Percentiles rank a stretch among this genome's conserved stretches.
These are phyloP conservation scores for Gypsophila paniculata DNA, from an alignment of 179 eudicot genomes.

Conservation along the genomic window DNA sequence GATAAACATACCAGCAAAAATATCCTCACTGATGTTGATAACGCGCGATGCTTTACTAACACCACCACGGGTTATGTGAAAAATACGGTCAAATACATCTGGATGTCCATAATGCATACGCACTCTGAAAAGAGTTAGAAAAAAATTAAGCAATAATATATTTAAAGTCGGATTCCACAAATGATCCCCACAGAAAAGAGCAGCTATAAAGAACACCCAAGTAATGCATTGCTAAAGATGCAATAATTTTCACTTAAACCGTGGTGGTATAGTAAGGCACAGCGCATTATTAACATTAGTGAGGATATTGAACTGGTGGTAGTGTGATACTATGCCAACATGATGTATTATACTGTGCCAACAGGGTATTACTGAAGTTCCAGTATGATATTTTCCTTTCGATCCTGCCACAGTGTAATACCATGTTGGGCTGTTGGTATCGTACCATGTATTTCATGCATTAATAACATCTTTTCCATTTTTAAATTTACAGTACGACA, in stretches of 20 bases:
- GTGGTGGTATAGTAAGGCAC: too few relatives aligned
- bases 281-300: too few relatives aligned
- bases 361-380: too few relatives aligned
- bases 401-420: neutral
- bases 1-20: conserved; percentile 62
- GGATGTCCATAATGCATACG: conserved; percentile 99
- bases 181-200: neutral
- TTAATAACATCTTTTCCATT: neutral
- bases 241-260: too few relatives aligned
- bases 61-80: conserved; percentile 89
- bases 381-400: neutral
- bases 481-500: neutral
- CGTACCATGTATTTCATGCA: neutral
- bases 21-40: conserved; percentile 89
- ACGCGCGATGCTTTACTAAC: conserved; percentile 89
- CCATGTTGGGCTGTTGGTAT: too few relatives aligned
- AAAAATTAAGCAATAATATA: neutral
- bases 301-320: too few relatives aligned
- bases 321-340: too few relatives aligned
- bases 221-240: too few relatives aligned
- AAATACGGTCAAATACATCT: conserved; percentile 89
- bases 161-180: neutral
- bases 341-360: too few relatives aligned
- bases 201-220: too few relatives aligned
- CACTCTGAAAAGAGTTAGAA: conserved; percentile 46